Base-by-base conservation (phyloP, 176 grass and related monocot genomes). In the Carex myosuroides region DNA sequence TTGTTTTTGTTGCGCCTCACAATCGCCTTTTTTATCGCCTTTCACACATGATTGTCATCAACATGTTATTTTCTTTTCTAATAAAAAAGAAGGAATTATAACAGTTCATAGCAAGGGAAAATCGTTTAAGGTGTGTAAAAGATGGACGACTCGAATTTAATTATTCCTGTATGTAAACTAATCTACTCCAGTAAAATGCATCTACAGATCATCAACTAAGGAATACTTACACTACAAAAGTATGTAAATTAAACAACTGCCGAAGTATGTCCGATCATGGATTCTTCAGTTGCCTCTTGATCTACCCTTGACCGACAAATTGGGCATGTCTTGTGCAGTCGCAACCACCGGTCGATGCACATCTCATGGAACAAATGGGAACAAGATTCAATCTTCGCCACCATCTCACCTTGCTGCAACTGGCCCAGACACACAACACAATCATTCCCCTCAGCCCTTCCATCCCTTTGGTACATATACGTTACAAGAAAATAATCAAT, bases 341-440 rank as follows among this genome's bases (percentile, higher is more conserved):
- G 67, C 67, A 70, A 41, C 67, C 67, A 70, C 16, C 0, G 67
- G 4, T 70, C 30, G 67, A 70, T 70, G 67, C 67, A 70, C 33
- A n/a, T 35, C 67, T 70, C 67, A 10, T 70, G 67, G 67, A 70
- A 70, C 35, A 70, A 16, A 70, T 70, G 67, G 6, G 67, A 70
- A 42, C 67, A 70, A 39, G 13, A 70, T 16, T 42, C 26, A 13
- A 70, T 37, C 33, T 41, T 70, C 2, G 7, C 32, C 5, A 70
- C 67, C 67, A n/a, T 39, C 32, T 70, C 67, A 3, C 67, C 67
- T 1, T 17, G 33, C 67, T 70, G 35, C 33, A 70, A 42, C 35
- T 20, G 67, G 67, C 35, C 35, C 16, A 70, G n/a, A 14, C 67
- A 70, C 14, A 70, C 67, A 1, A 42, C 35, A 8, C 67, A 70